phyloP scores from a whole-genome alignment of 805 yeast genomes.

The Spathaspora sp. region DNA sequence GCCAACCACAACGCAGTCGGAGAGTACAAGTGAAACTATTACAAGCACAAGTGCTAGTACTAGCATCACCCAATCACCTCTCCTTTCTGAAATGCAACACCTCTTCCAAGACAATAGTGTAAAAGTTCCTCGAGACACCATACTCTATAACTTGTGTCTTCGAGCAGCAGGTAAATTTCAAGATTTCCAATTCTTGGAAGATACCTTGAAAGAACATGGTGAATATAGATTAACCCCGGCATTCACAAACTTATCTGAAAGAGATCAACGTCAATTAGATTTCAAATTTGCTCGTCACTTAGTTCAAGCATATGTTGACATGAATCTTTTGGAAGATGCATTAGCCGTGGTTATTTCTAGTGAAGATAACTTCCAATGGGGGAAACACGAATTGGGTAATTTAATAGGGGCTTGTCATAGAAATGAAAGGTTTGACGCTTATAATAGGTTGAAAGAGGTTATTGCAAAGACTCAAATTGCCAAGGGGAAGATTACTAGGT shows the following conservation, averaged over 20 bases:
- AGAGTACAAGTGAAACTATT: not conserved
- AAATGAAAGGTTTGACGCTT: slow-evolving; percentile 25
- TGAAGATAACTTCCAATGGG: slow-evolving; percentile 69
- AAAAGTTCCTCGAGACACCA: slow-evolving; percentile 29
- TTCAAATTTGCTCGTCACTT: slow-evolving; percentile 70
- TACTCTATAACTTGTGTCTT: slow-evolving; percentile 58
- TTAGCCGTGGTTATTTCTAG: slow-evolving; percentile 64
- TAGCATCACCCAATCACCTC: slow-evolving; percentile 10
- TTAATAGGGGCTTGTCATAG: slow-evolving; percentile 28
- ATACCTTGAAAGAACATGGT: slow-evolving; percentile 80
- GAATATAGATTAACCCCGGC: slow-evolving; percentile 50
- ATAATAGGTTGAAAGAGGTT: slow-evolving; percentile 29
- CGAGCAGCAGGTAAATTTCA: slow-evolving; percentile 60
- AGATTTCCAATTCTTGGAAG: slow-evolving; percentile 56
- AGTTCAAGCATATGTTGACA: slow-evolving; percentile 54
- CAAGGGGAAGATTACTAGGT: slow-evolving; percentile 37
- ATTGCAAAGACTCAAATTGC: slow-evolving; percentile 33
- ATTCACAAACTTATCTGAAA: slow-evolving; percentile 42
- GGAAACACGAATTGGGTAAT: slow-evolving; percentile 31
- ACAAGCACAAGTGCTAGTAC: not conserved
- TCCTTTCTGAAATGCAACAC: slow-evolving; percentile 1
- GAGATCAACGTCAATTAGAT: slow-evolving; percentile 45
- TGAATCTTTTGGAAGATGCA: slow-evolving; percentile 65
- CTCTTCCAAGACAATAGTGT: not conserved
- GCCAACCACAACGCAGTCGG: not conserved